Evolutionary conservation across 2,329 filamentous ascomycete species (phyloP), one percentile per base, ranked within the genome.

Genomic region (Karstenula rhodostoma): DNA sequence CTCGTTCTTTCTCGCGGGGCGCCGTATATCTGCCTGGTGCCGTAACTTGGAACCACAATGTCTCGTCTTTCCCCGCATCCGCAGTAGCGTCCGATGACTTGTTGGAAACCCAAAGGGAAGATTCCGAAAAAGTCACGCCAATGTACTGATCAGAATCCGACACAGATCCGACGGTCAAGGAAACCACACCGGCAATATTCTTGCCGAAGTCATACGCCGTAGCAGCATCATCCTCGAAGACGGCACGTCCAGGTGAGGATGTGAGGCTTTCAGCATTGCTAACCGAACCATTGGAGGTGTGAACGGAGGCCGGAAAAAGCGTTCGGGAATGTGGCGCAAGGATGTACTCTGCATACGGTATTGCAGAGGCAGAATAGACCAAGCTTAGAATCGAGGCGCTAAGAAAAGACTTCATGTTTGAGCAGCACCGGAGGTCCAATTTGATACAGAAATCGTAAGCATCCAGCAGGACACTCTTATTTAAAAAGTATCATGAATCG

Each of bases 91-190:
- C 84, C 59, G 79, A 78, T 8, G 72, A 77, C 29, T 78, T 65
- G 3, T 76, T 78, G 40, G 78, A 83, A 48, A 86, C 82, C 82
- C 82, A 87, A 1, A 84, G 63, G 0, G 76, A 79, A 58, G 73
- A 77, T 55, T 81, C 80, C 1, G 76, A 75, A 57, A 78, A 82
- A 1, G 79, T 77, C 29, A 82, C 68, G 51, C 80, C 80, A 46
- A 82, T 80, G 64, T 74, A 78, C 51, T 81, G 77, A 35, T 74
- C 66, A 0, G 63, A 58, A n/a, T 70, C 66, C 5, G 76, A 76
- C 1, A 76, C 70, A 0, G 69, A 60, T 15, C 73, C 74, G 32
- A 81, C 69, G 4, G 66, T 68, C 32, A 82, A 61, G 2, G 72
- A 73, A 1, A 81, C 77, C 7, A 79, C 59, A 1, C 80, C 80